Conservation (phyloP, 441 rosid genomes). For the Populus hybrid region DNA sequence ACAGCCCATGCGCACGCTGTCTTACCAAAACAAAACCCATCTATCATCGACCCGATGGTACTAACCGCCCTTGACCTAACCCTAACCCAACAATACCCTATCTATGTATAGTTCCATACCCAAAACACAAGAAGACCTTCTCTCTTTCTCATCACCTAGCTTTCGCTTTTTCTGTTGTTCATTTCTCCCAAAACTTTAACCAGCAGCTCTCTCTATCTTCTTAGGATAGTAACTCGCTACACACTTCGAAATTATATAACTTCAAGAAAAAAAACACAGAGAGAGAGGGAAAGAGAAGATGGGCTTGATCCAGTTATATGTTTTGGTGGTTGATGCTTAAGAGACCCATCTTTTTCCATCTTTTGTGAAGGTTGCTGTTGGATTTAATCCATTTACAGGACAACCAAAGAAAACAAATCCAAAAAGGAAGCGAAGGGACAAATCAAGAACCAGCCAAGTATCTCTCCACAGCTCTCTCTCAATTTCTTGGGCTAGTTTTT, state of each 20-base stretch:
- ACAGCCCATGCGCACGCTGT: conserved; percentile 85
- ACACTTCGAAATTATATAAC: neutral
- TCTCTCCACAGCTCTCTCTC: neutral
- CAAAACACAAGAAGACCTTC: conserved; percentile 1
- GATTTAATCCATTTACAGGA: conserved; percentile 10
- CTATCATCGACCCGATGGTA: conserved; percentile 32
- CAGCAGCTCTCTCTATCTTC: conserved; percentile 17
- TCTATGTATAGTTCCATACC: neutral
- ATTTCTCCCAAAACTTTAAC: conserved; percentile 41
- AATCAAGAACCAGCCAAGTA: neutral
- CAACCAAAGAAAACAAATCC: conserved; percentile 3
- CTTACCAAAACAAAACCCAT: conserved; percentile 51
- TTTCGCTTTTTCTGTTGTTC: conserved; percentile 22
- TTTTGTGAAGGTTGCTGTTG: neutral
- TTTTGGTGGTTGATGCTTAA: conserved; percentile 25
- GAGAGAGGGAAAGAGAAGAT: conserved; percentile 6
- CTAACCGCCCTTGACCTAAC: conserved; percentile 48
- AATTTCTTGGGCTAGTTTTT: neutral
- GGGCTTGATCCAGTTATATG: conserved; percentile 25
- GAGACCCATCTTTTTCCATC: conserved; percentile 11
- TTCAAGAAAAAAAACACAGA: no score
- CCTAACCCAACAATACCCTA: conserved; percentile 23
- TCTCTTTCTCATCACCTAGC: neutral
- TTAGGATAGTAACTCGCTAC: neutral
- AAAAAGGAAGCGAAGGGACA: conserved; percentile 2